Conservation (phyloP, 225 moss, liverwort and hornwort genomes). For the Thuidium tamariscinum region DNA sequence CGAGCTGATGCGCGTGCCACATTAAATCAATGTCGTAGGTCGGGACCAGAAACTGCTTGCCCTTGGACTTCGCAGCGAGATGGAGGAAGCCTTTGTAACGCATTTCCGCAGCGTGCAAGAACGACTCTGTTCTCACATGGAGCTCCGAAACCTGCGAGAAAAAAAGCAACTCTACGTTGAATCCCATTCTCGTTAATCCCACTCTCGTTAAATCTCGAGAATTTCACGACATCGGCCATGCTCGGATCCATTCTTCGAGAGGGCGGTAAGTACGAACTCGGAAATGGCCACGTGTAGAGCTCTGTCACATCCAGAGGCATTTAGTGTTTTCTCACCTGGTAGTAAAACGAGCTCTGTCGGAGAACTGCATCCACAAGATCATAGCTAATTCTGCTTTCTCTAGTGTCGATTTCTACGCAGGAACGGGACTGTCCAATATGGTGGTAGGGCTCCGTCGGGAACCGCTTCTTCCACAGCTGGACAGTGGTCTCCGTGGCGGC, state of each 20-base stretch:
- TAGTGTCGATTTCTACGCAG: not conserved
- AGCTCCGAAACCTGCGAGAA: constrained; percentile 23
- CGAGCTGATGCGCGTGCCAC: constrained; percentile 47
- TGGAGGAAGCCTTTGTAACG: constrained; percentile 48
- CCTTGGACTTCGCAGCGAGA: constrained; percentile 18
- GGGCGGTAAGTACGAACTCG: not conserved
- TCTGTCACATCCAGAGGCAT: not conserved
- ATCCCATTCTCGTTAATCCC: not conserved
- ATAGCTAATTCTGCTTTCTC: constrained; percentile 7
- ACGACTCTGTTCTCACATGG: constrained; percentile 19
- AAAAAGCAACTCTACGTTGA: not conserved
- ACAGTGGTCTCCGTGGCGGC: constrained; percentile 13
- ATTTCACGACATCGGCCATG: not conserved
- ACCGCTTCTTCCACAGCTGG: constrained; percentile 18
- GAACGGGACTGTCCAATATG: not conserved
- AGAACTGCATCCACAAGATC: constrained; percentile 21
- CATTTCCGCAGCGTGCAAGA: constrained; percentile 33
- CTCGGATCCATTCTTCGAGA: not conserved
- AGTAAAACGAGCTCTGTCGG: constrained; percentile 58
- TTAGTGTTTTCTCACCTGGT: constrained; percentile 28
- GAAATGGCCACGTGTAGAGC: not conserved
- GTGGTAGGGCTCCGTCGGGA: constrained; percentile 22
- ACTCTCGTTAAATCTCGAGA: not conserved
- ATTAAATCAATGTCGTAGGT: constrained; percentile 52
- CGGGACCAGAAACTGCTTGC: constrained; percentile 32